Base-by-base conservation (phyloP, 208 protist genomes). In the Novymonas esmeraldas region DNA sequence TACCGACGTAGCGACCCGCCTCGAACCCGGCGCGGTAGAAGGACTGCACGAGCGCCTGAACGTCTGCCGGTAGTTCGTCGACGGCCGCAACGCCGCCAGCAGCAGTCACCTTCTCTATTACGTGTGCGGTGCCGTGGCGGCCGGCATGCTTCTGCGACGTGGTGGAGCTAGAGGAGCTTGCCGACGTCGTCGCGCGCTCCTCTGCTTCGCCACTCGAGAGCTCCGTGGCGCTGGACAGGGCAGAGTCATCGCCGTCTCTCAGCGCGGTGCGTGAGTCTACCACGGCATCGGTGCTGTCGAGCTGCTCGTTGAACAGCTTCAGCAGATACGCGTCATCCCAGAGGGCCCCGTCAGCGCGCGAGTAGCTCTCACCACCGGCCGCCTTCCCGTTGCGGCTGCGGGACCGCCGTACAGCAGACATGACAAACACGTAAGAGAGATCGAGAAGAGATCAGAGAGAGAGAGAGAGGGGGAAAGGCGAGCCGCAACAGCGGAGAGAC, bases 281-380 rank as follows among this genome's bases (percentile, higher is more conserved):
- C 33, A 64, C 42, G 3, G 50, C 68, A 2, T 55, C 44, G 31
- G 63, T 6, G 48, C 76, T 60, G 22, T 82, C 82, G n/a, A 94
- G 61, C 63, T 96, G 88, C 57, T 68, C 81, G 46, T 93, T 90
- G 64, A 86, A 96, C 1, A 93, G 62, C 48, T 76, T 70, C 56
- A 94, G 70, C 18, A 96, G 76, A n/a, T 92, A 86, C 11, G 60
- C 68, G 70, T 96, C 91, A 59, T 96, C 88, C 89, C 91, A 96
- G 0, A 96, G 68, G 5, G 83, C 80, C 6, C 70, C 61, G 60
- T 91, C 82, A 6, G 61, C 82, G 13, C 69, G 45, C 6, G 81
- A 81, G 66, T 85, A 87, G 14, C 56, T 71, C 64, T 71, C 48
- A 0, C 41, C 70, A 2, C 64, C 65, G 0, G 64, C 44, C 31